Conservation (phyloP, 192 early-diverging fungal species). For the Podila epigama region DNA sequence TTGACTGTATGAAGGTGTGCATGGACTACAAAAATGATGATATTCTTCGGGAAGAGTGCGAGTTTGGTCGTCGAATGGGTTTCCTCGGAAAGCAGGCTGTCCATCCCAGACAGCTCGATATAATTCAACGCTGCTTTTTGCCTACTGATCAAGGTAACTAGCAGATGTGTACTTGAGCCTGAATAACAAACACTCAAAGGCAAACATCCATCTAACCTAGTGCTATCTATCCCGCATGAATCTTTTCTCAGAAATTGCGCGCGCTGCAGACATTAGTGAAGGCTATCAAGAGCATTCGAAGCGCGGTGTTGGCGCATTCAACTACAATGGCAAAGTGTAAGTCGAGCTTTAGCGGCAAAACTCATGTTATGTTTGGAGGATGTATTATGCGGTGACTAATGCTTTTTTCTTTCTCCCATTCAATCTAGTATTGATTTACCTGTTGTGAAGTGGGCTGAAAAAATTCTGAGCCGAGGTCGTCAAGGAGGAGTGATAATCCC, state of each 20-base stretch:
- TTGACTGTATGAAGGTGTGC: slow-evolving; percentile 64
- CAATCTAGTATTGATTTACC: slow-evolving; percentile 82
- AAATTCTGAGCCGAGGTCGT: slow-evolving; percentile 69
- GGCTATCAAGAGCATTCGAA: slow-evolving; percentile 69
- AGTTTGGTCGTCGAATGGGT: slow-evolving; percentile 88
- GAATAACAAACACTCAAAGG: background rate
- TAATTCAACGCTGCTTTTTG: slow-evolving; percentile 80
- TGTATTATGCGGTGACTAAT: background rate
- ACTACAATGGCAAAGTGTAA: slow-evolving; percentile 91
- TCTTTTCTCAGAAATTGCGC: slow-evolving; percentile 58
- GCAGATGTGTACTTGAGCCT: background rate
- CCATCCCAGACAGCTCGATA: slow-evolving; percentile 88
- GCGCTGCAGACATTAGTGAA: slow-evolving; percentile 75
- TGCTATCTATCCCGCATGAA: too few relatives aligned
- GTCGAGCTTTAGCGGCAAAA: slow-evolving; percentile 12
- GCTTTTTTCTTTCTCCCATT: background rate
- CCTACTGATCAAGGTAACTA: slow-evolving; percentile 69
- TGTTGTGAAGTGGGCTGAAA: slow-evolving; percentile 90
- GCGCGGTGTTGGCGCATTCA: slow-evolving; percentile 89
- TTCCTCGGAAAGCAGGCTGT: slow-evolving; percentile 98
- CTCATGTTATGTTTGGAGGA: background rate
- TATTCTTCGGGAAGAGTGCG: slow-evolving; percentile 80
- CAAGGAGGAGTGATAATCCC: slow-evolving; percentile 62
- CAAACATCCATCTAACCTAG: too few relatives aligned
- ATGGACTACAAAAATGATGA: slow-evolving; percentile 81